Evolutionary conservation across 2,329 filamentous ascomycete genomes (phyloP).

Genomic region (Venturia aucupariae): DNA sequence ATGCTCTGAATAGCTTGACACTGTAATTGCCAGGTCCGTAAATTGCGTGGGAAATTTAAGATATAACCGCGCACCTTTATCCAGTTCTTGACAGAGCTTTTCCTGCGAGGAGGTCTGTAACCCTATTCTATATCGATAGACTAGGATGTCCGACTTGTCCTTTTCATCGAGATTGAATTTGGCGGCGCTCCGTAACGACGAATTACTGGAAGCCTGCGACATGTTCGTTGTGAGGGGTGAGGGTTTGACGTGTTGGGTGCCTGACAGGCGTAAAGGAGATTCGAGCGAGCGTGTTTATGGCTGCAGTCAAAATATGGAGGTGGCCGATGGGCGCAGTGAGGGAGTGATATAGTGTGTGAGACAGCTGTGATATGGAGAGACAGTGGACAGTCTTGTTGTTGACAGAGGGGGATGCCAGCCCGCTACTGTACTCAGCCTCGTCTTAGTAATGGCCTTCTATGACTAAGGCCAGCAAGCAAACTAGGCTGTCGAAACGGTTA

Average conservation of each 20-base stretch:
- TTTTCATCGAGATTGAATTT: conserved; percentile 29
- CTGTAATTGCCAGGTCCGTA: too few relatives aligned
- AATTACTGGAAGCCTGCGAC: conserved; percentile 7
- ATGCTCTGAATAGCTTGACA: too few relatives aligned
- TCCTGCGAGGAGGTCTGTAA: conserved; percentile 36
- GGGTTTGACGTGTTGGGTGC: neutral
- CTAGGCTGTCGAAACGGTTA: neutral
- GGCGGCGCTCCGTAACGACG: conserved; percentile 2
- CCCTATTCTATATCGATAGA: conserved; percentile 37
- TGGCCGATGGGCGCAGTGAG: neutral
- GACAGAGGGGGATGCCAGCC: neutral
- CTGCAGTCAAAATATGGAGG: neutral
- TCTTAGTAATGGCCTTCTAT: neutral
- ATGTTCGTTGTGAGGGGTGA: conserved; percentile 1
- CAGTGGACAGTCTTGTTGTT: neutral
- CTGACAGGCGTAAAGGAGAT: neutral
- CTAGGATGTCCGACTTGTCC: conserved; percentile 35
- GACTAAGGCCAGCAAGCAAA: neutral
- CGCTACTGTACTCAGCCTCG: neutral
- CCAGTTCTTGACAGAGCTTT: conserved; percentile 32
- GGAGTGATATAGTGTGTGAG: neutral
- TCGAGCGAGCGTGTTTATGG: conserved; percentile 3
- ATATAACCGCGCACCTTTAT: conserved; percentile 24
- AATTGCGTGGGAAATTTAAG: too few relatives aligned
- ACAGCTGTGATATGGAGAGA: neutral